A percentile compares a stretch with the other conserved stretches of the same genome.
Evolutionary conservation across 805 yeast genomes (phyloP).

Genomic region (Sugiyamaella marilandica): DNA sequence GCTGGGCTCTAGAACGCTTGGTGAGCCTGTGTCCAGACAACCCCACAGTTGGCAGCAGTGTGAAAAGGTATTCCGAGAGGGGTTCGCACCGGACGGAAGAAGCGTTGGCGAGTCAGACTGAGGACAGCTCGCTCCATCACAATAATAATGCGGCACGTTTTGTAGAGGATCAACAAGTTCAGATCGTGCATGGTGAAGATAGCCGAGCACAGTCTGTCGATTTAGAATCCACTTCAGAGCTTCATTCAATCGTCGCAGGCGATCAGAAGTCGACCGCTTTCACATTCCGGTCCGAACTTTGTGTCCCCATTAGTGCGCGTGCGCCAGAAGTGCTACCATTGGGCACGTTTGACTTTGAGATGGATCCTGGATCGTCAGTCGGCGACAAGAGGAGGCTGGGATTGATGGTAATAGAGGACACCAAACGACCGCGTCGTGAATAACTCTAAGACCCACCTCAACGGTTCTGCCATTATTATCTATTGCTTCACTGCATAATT

Average conservation of each 20-base stretch:
- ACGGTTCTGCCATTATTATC: too few relatives aligned
- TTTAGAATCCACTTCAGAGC: too few relatives aligned
- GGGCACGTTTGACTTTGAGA: neutral
- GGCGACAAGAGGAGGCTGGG: constrained; percentile 4
- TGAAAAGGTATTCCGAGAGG: neutral
- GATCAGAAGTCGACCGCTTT: neutral
- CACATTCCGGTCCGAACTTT: neutral
- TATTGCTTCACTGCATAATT: too few relatives aligned
- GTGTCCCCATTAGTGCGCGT: neutral
- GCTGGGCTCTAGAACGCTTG: constrained; percentile 19
- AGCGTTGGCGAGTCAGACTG: neutral
- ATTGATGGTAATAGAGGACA: neutral
- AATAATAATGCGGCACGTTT: neutral
- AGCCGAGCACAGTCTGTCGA: too few relatives aligned
- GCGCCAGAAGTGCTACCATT: neutral
- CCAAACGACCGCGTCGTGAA: neutral
- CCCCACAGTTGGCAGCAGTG: neutral
- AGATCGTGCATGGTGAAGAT: too few relatives aligned
- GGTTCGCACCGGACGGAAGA: neutral
- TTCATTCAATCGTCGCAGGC: too few relatives aligned
- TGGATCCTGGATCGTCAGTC: neutral
- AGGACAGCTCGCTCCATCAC: neutral
- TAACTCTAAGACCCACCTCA: neutral
- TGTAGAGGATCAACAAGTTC: neutral
- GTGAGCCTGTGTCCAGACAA: constrained; percentile 9